Evolutionary conservation across 352 stramenopile genomes (phyloP), one percentile per base, ranked within the genome.

Genomic region (Elongisporangium prolatum): DNA sequence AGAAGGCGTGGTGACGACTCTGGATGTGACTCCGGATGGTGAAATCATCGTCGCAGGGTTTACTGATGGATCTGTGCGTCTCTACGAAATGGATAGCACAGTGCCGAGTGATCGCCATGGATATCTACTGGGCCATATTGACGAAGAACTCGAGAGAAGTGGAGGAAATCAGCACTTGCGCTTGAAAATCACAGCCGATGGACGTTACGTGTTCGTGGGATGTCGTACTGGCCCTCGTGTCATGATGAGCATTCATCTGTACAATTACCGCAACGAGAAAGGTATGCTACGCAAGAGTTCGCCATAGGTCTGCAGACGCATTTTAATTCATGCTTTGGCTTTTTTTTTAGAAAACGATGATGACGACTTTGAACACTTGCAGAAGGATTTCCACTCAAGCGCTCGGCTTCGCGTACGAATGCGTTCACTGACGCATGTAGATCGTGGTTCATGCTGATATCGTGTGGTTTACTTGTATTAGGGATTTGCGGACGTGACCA

Each of bases 21-120:
- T 95, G 14, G 85, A 95, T 40, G 81, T 89, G 50, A 89, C 65
- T 10, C 83, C 83, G 1, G 83, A 93, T 38, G 85, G 85, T 4
- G 81, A 95, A 53, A 90, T 87, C 54, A 72, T 95, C 50, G 74
- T 95, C n/a, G 83, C 87, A 13, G 85, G 79, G 13, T 93, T 92
- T 60, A 87, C 72, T 2, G 83, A 95, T 49, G 85, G 83, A 4
- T 91, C 83, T 0, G 77, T 95, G 25, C 69, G 83, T 2, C 65
- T 95, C 17, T 95, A 89, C 50, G 85, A 93, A 61, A 89, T 93
- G 80, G 83, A 95, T 63, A 91, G 85, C 66, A 89, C 67, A 18
- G 82, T 92, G 1, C 82, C 83, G 1, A 92, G 84, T 58, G 85
- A 95, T 52, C 83, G 83, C 5, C 77, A 91, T 28, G 84, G 78